Base-by-base conservation (phyloP, 2,329 filamentous ascomycete species). In the Botrytis tulipae region DNA sequence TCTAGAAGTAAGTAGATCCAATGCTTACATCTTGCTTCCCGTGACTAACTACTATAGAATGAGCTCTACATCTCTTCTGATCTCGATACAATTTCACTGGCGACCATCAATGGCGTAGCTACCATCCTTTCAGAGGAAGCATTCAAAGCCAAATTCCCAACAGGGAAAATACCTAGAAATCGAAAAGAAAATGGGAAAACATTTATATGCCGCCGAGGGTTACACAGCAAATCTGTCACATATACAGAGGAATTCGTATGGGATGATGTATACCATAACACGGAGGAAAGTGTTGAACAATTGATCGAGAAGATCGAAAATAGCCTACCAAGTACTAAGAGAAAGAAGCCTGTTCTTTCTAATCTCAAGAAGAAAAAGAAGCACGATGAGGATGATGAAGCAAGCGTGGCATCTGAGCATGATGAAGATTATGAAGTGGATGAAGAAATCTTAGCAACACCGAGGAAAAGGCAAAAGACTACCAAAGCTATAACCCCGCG, bases 221-320 rank as follows among this genome's bases (percentile, higher is more conserved):
- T 95, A 80, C 97, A 97, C 80, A 93, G 93, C 20, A 87, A 94
- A 74, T 97, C 95, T 37, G 92, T 94, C 32, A 94, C 90, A 35
- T 99, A 98, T 81, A 98, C 95, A 0, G 90, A 96, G 22, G 94
- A 98, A 78, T 97, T 99, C 77, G 82, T 88, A 1, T 99, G 96
- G 96, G 94, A 98, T 80, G 90, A 97, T 61, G 83, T 97, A 2
- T 97, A 93, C 78, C 85, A 84, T 48, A 75, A 75, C 2, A 79
- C 71, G 8, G 76, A 80, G 51, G 77, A 78, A 29, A 77, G 79
- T 22, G 73, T 81, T 18, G 66, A 76, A 4, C 63, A 69, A 12
- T 73, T 81, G 60, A 70, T 77, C 14, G 61, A 78, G 51, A 74
- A 72, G 75, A 87, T 98, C 25, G 88, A 92, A 80, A 88, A 92